Evolutionary conservation across 225 moss, liverwort and hornwort species (phyloP), one percentile per base, ranked within the genome.

Genomic region (Rhytidiadelphus loreus): DNA sequence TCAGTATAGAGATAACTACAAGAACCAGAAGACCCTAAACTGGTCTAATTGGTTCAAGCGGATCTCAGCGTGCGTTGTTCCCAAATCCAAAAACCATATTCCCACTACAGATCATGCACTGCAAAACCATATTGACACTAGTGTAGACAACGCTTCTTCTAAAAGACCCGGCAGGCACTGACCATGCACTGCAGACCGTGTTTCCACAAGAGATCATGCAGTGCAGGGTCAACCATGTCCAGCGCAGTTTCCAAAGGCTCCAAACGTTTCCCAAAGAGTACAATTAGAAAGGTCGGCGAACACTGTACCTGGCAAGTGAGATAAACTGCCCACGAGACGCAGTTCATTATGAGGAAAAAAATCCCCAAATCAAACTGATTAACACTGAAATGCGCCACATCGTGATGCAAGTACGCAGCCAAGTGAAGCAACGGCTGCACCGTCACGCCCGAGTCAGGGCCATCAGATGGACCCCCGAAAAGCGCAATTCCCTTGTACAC

Each of bases 281-380:
- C 0, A 80, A 30, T 30, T 30, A 16, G 25, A 13, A 26, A 50
- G 26, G 37, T 16, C 55, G 21, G 55, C 39, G 9, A 55, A 35
- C 69, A 5, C 30, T 52, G 52, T 52, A 92, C 94, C 94, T 94
- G 94, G 58, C 87, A 76, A 55, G 90, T 93, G 6, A 94, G 89
- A 35, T 93, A 94, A 5, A 91, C 85, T 29, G 88, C 88, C 94
- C 94, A 94, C 6, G 93, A 94, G 75, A 93, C 88, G 77, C 93
- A 86, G 83, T 94, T 93, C 94, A 92, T 89, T 72, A 93, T 16
- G 65, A 94, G 90, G 77, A 92, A 93, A 57, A 94, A 90, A 78
- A 93, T 22, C 33, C 94, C 94, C 59, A 94, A 83, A 56, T 90
- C 32, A 32, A 88, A 94, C 56, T 89, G 88, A 52, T 92, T 91